These are phyloP conservation scores for Aureobasidium sp. DNA, from an alignment of 2,329 filamentous ascomycete species.

Conservation along the genomic window DNA sequence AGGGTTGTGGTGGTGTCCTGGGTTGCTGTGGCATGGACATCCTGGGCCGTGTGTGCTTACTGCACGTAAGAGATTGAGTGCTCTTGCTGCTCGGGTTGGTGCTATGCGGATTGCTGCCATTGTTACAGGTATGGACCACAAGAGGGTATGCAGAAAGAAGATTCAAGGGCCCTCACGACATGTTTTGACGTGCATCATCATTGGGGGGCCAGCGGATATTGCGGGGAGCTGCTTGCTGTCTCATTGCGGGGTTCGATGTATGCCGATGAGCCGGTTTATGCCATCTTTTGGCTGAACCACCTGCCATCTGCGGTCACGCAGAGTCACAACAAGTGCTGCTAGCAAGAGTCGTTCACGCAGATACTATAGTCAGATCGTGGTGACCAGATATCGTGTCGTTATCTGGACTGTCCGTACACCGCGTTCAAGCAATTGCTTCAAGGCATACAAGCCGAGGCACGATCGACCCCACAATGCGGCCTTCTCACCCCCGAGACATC, in stretches of 20 bases:
- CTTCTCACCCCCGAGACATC: background rate
- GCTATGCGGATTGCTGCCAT: slow-evolving; percentile 35
- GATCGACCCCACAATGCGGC: background rate
- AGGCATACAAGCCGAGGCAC: background rate
- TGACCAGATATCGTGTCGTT: background rate
- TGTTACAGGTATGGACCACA: background rate
- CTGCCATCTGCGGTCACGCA: background rate
- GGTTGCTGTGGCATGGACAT: slow-evolving; percentile 91
- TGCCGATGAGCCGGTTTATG: slow-evolving; percentile 2
- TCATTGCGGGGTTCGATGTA: background rate
- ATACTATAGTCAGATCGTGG: background rate
- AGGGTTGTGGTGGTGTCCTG: slow-evolving; percentile 61
- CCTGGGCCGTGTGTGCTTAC: slow-evolving; percentile 80
- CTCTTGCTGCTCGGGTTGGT: slow-evolving; percentile 49
- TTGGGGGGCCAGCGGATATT: slow-evolving; percentile 4
- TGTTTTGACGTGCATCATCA: slow-evolving; percentile 11
- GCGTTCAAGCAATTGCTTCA: background rate
- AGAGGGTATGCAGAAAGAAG: background rate
- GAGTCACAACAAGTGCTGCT: background rate
- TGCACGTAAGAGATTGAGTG: slow-evolving; percentile 71
- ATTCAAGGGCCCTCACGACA: background rate
- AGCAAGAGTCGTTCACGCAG: background rate
- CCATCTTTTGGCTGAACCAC: background rate
- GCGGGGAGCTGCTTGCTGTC: background rate
- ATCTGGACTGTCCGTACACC: background rate